A percentile compares a stretch with the other conserved stretches of the same genome.
Evolutionary conservation across 192 early-diverging fungal genomes (phyloP).

Genomic region (Phycomyces blakesleeanus): DNA sequence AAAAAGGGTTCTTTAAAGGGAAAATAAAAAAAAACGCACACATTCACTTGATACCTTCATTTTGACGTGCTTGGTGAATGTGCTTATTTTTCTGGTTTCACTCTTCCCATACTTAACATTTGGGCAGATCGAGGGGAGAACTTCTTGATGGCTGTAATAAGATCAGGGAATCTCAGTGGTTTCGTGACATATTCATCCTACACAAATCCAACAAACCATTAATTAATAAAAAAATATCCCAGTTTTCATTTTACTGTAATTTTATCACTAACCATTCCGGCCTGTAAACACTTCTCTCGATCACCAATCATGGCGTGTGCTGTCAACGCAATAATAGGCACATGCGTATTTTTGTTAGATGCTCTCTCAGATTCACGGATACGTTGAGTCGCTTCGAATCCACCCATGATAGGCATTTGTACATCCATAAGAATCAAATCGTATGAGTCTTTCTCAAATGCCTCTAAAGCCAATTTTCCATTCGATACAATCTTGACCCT

Average conservation of each 20-base stretch:
- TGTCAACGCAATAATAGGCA: slow-evolving; percentile 81
- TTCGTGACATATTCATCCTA: slow-evolving; percentile 63
- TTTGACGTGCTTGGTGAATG: neutral
- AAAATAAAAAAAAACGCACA: neutral
- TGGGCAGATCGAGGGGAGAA: slow-evolving; percentile 43
- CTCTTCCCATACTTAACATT: neutral
- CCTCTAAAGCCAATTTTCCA: slow-evolving; percentile 76
- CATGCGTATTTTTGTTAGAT: slow-evolving; percentile 39
- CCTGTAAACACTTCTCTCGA: slow-evolving; percentile 76
- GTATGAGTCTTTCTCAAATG: slow-evolving; percentile 55
- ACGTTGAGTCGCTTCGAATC: slow-evolving; percentile 79
- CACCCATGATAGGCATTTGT: slow-evolving; percentile 89
- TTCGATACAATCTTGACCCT: slow-evolving; percentile 74
- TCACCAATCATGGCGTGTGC: slow-evolving; percentile 91
- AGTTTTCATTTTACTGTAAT: too few relatives aligned
- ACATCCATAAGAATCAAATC: slow-evolving; percentile 83
- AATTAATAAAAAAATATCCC: neutral
- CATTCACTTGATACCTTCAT: too few relatives aligned
- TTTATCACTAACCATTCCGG: slow-evolving; percentile 64
- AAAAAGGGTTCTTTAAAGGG: neutral
- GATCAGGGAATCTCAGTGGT: slow-evolving; percentile 57
- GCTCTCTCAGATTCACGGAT: slow-evolving; percentile 69
- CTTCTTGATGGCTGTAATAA: slow-evolving; percentile 66
- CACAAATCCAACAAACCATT: neutral
- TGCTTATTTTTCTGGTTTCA: neutral